phyloP scores from a whole-genome alignment of 306 rosid genomes.

The Amphicarpaea edgeworthii region DNA sequence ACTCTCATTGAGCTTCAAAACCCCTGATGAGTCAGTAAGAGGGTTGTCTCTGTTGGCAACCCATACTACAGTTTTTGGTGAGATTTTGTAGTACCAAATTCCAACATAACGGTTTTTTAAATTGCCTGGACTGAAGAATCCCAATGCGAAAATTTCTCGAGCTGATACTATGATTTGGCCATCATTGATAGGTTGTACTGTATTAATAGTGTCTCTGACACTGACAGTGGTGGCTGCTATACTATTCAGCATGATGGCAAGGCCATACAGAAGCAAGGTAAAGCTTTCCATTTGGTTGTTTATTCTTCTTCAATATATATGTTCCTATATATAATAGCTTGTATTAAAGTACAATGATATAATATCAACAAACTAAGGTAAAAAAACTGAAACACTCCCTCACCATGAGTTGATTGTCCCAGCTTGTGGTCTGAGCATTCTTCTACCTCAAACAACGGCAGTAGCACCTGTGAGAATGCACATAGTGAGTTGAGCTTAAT shows the following conservation, averaged over 20 bases:
- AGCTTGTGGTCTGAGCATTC: not conserved
- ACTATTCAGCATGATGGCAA: not conserved
- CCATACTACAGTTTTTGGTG: not conserved
- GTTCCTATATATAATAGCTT: not conserved
- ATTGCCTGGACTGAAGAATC: not conserved
- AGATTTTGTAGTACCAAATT: not conserved
- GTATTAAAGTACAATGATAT: not conserved
- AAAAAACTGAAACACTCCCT: not conserved
- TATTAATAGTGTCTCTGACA: not conserved
- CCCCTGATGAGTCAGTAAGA: not conserved
- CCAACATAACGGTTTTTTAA: not conserved
- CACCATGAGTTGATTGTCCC: not conserved
- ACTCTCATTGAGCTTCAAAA: not conserved
- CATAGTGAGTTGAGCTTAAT: not conserved
- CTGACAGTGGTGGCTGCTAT: not conserved
- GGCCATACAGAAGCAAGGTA: not conserved
- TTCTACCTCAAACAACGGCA: no score
- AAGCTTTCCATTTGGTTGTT: not conserved
- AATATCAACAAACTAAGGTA: not conserved
- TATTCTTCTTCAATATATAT: not conserved
- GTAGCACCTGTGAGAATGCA: not conserved
- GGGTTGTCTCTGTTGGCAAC: constrained; percentile 2
- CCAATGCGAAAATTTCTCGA: not conserved
- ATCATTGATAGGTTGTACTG: not conserved
- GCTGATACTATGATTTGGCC: not conserved